Evolutionary conservation across 805 yeast genomes (phyloP).

Genomic region (Candida germanica): DNA sequence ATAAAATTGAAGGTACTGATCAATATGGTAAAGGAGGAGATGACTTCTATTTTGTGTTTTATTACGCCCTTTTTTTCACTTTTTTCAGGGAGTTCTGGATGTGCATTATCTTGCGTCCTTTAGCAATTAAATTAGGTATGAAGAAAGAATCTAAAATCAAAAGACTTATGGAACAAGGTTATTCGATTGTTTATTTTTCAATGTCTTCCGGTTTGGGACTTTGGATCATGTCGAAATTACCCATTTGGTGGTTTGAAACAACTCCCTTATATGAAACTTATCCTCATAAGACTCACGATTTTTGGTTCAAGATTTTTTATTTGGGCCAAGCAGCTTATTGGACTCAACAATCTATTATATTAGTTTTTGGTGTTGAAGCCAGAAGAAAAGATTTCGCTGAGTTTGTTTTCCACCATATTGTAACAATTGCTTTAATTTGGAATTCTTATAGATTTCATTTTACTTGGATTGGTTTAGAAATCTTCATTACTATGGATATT

Average conservation of each 20-base stretch:
- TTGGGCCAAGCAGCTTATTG: slow-evolving; percentile 94
- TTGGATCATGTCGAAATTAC: slow-evolving; percentile 76
- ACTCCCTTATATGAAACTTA: slow-evolving; percentile 71
- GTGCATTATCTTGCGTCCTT: slow-evolving; percentile 76
- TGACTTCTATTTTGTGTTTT: slow-evolving; percentile 77
- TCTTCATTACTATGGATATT: slow-evolving; percentile 93
- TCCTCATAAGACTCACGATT: slow-evolving; percentile 78
- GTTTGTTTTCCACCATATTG: slow-evolving; percentile 87
- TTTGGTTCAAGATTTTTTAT: slow-evolving; percentile 74
- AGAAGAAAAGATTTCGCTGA: slow-evolving; percentile 94
- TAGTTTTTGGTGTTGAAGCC: slow-evolving; percentile 81
- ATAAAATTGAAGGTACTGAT: slow-evolving; percentile 57
- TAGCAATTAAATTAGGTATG: slow-evolving; percentile 56
- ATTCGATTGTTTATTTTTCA: slow-evolving; percentile 78
- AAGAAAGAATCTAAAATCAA: slow-evolving; percentile 53
- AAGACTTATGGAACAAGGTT: slow-evolving; percentile 92
- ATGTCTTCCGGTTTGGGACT: slow-evolving; percentile 82
- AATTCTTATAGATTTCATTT: slow-evolving; percentile 90
- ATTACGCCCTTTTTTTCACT: slow-evolving; percentile 82
- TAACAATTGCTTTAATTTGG: slow-evolving; percentile 85
- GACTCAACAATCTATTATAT: slow-evolving; percentile 90
- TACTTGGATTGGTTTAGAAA: slow-evolving; percentile 90
- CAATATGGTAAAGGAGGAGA: slow-evolving; percentile 84
- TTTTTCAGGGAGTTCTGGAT: slow-evolving; percentile 87
- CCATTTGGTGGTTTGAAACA: slow-evolving; percentile 89